Evolutionary conservation across 441 rosid genomes (phyloP).

Genomic region (Pelargonium exstipulatum): DNA sequence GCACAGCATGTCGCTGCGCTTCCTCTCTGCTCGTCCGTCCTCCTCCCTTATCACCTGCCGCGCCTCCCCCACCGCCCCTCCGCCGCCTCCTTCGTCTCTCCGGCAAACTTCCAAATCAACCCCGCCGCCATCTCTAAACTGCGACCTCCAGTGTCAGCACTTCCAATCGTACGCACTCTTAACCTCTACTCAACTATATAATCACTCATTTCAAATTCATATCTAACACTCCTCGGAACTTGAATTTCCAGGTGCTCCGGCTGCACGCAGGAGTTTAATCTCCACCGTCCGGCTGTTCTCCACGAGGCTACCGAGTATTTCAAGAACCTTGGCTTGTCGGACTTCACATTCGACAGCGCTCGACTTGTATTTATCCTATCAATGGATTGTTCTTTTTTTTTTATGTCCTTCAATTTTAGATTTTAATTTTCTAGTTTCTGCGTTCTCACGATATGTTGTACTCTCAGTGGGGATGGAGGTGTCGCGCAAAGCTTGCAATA

Average conservation of each 20-base stretch:
- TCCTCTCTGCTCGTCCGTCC: slow-evolving; percentile 38
- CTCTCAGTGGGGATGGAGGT: slow-evolving; percentile 83
- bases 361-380: slow-evolving; percentile 43
- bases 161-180: slow-evolving; percentile 54
- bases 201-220: too few relatives aligned
- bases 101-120: slow-evolving; percentile 29
- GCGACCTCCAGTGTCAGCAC: slow-evolving; percentile 78
- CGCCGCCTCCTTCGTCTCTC: background rate
- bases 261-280: slow-evolving; percentile 78
- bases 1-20: slow-evolving; percentile 40
- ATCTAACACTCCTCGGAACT: too few relatives aligned
- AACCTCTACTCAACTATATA: background rate
- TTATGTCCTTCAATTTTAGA: slow-evolving; percentile 3
- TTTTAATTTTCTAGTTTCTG: background rate
- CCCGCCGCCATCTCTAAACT: slow-evolving; percentile 31
- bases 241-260: slow-evolving; percentile 69
- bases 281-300: slow-evolving; percentile 65
- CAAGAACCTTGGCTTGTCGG: slow-evolving; percentile 52
- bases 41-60: slow-evolving; percentile 39
- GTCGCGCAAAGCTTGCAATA: slow-evolving; percentile 82
- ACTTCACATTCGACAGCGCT: slow-evolving; percentile 79
- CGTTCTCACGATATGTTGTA: slow-evolving; percentile 23
- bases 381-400: background rate
- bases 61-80: slow-evolving; percentile 28
- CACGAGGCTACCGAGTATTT: slow-evolving; percentile 72